Base-by-base conservation (phyloP, 73 alveolate species). In the Paramecium sonneborni region DNA sequence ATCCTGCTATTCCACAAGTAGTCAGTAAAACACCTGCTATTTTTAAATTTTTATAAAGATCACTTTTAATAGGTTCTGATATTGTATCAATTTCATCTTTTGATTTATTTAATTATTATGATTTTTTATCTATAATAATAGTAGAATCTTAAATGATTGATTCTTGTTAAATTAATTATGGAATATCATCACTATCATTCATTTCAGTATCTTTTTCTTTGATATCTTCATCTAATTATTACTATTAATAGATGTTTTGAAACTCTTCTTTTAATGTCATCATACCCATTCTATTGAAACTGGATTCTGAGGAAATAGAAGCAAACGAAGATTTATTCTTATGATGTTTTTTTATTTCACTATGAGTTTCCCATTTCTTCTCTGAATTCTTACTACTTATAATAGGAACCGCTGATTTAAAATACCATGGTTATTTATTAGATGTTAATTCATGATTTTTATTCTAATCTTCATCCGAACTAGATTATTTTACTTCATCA, bases 1-100 rank as follows among this genome's bases (percentile, higher is more conserved):
- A 62, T 62, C 84, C 84, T 15, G 84, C 84, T 9, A 62, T 30
- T 62, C 84, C 84, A 30, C 39, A 26, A 12, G 84, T 62, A 30
- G 84, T 46, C 14, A 62, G 11, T 62, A 62, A 26, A 0, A 32
- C 46, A 4, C 84, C 84, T 62, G 84, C 84, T 30, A 62, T 62
- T 5, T 52, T 26, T 30, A 62, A 30, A 26, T 62, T 62, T 62
- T 12, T 32, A 24, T 12, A 62, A 62, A 24, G 10, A 12, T 30
- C 84, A 26, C 3, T 6, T 26, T 62, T 62, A 1, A 62, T 12
- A 32, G 48, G 9, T 62, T 62, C 26, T 32, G 20, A 14, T 0
- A 14, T 62, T 0, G 24, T 30, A 23, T 62, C 39, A 32, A 62
- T 26, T 12, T 30, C 14, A 26, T 14, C 24, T 14, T 62, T 62